Base-by-base conservation (phyloP, 495 filamentous ascomycete genomes). In the Filosporella fistucella region DNA sequence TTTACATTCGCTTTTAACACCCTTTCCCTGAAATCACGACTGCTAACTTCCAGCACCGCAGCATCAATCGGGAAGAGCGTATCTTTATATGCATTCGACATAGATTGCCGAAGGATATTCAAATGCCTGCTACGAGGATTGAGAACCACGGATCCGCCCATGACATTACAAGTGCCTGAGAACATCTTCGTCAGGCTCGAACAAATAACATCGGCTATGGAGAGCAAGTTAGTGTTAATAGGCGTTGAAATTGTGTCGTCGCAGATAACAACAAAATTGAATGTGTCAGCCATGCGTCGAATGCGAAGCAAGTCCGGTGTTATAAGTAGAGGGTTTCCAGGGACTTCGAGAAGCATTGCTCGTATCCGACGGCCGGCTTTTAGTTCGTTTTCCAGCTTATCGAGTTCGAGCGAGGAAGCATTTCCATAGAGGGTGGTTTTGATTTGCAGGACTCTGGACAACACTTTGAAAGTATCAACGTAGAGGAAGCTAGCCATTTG, bases 391-490 rank as follows among this genome's bases (percentile, higher is more conserved):
- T 25, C 21, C 10, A 42, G 23, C 9, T 25, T 2, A 26, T 95
- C 88, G 1, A 97, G 72, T 33, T 97, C 91, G 44, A 76, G 75
- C 8, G 77, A 68, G 17, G 82, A 84, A 8, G 86, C 89, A 52
- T 85, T 74, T 24, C 91, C 91, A 63, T 91, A 95, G 56, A 96
- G 95, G 32, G 83, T 62, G 55, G 82, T 86, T 3, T 91, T 89
- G 18, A 20, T 26, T 0, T 89, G 86, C 0, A 89, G 89, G 67
- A 91, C 95, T 63, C 93, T 95, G 54, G 95, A 64, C 17, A 96
- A 72, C 16, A 94, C 85, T 63, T 96, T 97, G 28, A 96, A 74
- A 0, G 91, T 95, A 64, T 96, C 91, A 32, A 93, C 85, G 53
- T 96, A 97, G 2, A 91, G 88, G 52, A 96, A 97, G 3, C 84